Conservation (phyloP, 2,329 filamentous ascomycete genomes). For the Seiridium unicorne region DNA sequence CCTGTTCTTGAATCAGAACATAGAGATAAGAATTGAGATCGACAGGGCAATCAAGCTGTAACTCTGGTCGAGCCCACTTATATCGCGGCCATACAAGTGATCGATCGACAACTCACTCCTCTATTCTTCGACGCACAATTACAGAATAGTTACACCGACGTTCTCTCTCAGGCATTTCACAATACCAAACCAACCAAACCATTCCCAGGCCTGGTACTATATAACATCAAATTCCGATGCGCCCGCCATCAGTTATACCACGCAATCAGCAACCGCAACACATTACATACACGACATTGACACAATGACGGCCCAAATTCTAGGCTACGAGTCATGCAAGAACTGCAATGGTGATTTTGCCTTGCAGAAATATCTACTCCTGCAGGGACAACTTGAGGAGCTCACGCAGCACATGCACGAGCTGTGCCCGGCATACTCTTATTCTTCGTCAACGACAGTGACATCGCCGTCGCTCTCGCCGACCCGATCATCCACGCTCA, state of each 20-base stretch:
- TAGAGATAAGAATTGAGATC: slow-evolving; percentile 1
- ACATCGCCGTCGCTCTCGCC: slow-evolving; percentile 60
- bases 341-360: slow-evolving; percentile 43
- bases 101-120: not conserved
- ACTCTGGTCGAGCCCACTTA: slow-evolving; percentile 7
- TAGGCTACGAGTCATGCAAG: slow-evolving; percentile 12
- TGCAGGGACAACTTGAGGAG: slow-evolving; percentile 54
- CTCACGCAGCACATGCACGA: slow-evolving; percentile 50
- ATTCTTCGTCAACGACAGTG: slow-evolving; percentile 32
- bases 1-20: not conserved
- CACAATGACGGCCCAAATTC: not conserved
- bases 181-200: not conserved
- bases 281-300: slow-evolving; percentile 1
- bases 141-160: not conserved
- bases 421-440: slow-evolving; percentile 39
- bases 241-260: slow-evolving; percentile 20
- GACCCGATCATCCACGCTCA: slow-evolving; percentile 47
- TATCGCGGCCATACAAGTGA: not conserved
- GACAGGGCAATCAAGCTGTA: slow-evolving; percentile 6
- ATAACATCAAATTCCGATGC: slow-evolving; percentile 17
- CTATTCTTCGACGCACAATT: not conserved
- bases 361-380: slow-evolving; percentile 52
- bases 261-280: slow-evolving; percentile 8
- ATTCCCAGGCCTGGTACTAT: not conserved
- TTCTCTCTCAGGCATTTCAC: not conserved